Base-by-base conservation (phyloP, 768 basidiomycete genomes). In the Boletus insuetus region DNA sequence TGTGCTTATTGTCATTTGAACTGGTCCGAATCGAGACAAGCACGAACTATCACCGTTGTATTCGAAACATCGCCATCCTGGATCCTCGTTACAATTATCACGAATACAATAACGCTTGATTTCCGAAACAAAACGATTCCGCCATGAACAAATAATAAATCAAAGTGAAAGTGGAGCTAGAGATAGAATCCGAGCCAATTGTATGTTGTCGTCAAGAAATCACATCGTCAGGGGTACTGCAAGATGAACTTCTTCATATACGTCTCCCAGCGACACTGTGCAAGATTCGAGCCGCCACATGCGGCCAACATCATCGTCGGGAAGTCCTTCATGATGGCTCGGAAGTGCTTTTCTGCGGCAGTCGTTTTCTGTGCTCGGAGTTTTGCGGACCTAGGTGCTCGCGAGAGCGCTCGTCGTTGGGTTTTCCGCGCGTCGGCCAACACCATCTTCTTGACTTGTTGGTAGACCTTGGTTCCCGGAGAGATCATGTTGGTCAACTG, bases 161-260 rank as follows among this genome's bases (percentile, higher is more conserved):
- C 46, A 50, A 48, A 41, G 45, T 37, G 29, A 49, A 52, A 37
- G n/a, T 47, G 49, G 24, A 49, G 14, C 44, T 53, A 51, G 41
- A 31, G 32, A 49, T 51, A 47, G 26, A 42, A 38, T 51, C 44
- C 46, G 35, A 16, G 46, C 35, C 43, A 20, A 39, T 45, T 34
- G 35, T 37, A 16, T 2, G 34, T 17, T 19, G 31, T 40, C 29
- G 24, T 53, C 41, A 17, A 52, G 22, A 32, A 22, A 17, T 38
- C 42, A 49, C 42, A 32, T 49, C 26, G 43, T 79, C 69, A 89
- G 32, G 88, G 87, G 67, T 80, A 90, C 22, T 71, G 71, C 55
- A 87, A 68, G 54, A 90, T 88, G 63, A 76, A 86, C 43, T 64
- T 63, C 69, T 83, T 86, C 82, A 89, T 86, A 44, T 58, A 56